Base-by-base conservation (phyloP, 148 eudicot species). In the Hydrangea macrophylla region DNA sequence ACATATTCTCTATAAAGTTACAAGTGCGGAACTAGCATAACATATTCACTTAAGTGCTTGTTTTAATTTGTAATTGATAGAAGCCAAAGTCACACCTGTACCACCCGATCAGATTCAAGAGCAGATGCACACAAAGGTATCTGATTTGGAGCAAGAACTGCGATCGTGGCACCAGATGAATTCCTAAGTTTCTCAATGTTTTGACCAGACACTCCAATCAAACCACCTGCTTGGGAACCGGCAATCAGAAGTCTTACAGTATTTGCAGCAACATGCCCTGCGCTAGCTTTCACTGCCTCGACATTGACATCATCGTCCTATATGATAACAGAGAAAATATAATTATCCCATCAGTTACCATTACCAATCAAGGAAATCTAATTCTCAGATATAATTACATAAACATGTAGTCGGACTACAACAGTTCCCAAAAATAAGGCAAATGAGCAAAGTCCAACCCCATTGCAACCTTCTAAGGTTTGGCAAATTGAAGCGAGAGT, bases 191-290 rank as follows among this genome's bases (percentile, higher is more conserved):
- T 90, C 62, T 81, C 98, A 56, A 92, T 92, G 79, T 92, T 92
- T 78, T 89, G 96, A 78, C 96, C 98, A 18, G 96, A 89, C 4
- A 76, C 79, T 56, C 98, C 98, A 65, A 92, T 90, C 80, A 92
- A 78, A 60, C 88, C 76, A 80, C 98, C 98, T n/a, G 96, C 96
- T 78, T 92, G 96, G 64, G 90, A 85, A 81, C 91, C 98, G 77
- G 98, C 90, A 70, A 92, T 87, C 67, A 92, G 74, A 51, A 92
- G 85, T 79, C 86, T 85, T 57, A 92, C 70, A 57, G 96, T 73
- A 79, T 87, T 92, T 44, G 88, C 76, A 55, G 81, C 79, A 65
- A 83, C 82, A 75, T 87, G 96, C 32, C 70, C 97, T 44, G 75
- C 69, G 58, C 77, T 81, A 73, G 73, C 76, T 76, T 83, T 82